Evolutionary conservation across 148 eudicot species (phyloP), one percentile per base, ranked within the genome.

Genomic region (Diospyros lotus): DNA sequence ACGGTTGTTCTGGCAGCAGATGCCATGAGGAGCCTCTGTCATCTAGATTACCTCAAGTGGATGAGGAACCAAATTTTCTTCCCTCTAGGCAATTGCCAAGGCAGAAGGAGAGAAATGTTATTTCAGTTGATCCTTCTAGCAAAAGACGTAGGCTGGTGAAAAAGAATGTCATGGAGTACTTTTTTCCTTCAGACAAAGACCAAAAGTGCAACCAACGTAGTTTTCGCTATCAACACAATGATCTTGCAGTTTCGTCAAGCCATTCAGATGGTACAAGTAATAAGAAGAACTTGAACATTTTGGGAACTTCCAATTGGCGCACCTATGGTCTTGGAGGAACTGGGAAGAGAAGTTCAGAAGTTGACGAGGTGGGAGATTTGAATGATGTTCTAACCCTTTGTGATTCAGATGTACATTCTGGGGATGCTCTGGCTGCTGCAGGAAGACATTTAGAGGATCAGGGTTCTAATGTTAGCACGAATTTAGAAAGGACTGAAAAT

Each of bases 131-230:
- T 64, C 66, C 88, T 71, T 83, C 82, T 65, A 73, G 79, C 42
- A 82, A 72, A 80, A 70, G 77, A 58, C 87, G 84, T 17, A 84
- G 90, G 68, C 84, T 89, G 76, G 89, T 89, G 52, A 85, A 86
- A 78, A 89, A 79, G 75, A 81, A 77, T 64, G 81, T 59, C 62
- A 67, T 55, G 53, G 76, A 66, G 48, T 67, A 28, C 28, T 28
- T 64, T 76, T 43, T 72, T 60, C 56, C 66, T 61, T 40, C 43
- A 43, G 78, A 44, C 61, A 64, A 52, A 73, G 82, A 71, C 64
- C 68, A 63, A 56, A 74, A 50, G 44, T 15, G 58, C 46, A 9
- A 62, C 48, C 58, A 46, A 48, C 9, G 4, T 8, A 75, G 79
- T 71, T 65, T 73, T 63, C 12, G 9, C 65, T 72, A 71, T 77